phyloP scores from a whole-genome alignment of 2,329 filamentous ascomycete genomes.

The Alternaria sp. region DNA sequence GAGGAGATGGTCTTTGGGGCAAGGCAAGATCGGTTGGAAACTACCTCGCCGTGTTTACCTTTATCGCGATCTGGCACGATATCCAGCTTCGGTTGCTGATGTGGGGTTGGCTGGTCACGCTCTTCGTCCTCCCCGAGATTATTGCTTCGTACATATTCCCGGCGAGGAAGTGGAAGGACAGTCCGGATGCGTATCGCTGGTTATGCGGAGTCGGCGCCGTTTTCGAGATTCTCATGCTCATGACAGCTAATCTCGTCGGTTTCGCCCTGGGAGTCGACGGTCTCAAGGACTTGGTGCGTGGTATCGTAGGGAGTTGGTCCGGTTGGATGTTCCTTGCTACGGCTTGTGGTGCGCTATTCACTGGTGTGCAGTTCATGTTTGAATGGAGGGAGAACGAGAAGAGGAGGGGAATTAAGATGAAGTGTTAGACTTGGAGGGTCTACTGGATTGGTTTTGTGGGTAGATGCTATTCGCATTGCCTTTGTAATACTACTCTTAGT shows the following conservation, averaged over 20 bases:
- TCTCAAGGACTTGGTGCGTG: slow-evolving; percentile 73
- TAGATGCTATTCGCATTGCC: background rate
- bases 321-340: slow-evolving; percentile 75
- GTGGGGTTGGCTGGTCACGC: slow-evolving; percentile 95
- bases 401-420: slow-evolving; percentile 80
- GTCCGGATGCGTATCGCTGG: slow-evolving; percentile 76
- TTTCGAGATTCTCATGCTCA: slow-evolving; percentile 90
- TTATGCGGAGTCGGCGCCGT: slow-evolving; percentile 82
- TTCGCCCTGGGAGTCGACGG: slow-evolving; percentile 94
- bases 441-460: background rate
- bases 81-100: slow-evolving; percentile 88
- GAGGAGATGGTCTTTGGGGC: slow-evolving; percentile 39
- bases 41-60: slow-evolving; percentile 87
- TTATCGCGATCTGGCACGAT: slow-evolving; percentile 97
- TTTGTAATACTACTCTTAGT: background rate
- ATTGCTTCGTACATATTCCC: slow-evolving; percentile 76
- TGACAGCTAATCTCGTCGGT: slow-evolving; percentile 90
- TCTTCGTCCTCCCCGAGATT: slow-evolving; percentile 93
- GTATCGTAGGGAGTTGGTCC: slow-evolving; percentile 77
- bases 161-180: slow-evolving; percentile 69
- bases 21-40: slow-evolving; percentile 71
- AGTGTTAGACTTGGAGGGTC: slow-evolving; percentile 64
- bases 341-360: slow-evolving; percentile 78
- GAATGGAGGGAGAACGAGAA: slow-evolving; percentile 87
- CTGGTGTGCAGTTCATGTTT: slow-evolving; percentile 94